Evolutionary conservation across 2,329 filamentous ascomycete genomes (phyloP), one percentile per base, ranked within the genome.

Genomic region (Zymoseptoria ardabiliae): DNA sequence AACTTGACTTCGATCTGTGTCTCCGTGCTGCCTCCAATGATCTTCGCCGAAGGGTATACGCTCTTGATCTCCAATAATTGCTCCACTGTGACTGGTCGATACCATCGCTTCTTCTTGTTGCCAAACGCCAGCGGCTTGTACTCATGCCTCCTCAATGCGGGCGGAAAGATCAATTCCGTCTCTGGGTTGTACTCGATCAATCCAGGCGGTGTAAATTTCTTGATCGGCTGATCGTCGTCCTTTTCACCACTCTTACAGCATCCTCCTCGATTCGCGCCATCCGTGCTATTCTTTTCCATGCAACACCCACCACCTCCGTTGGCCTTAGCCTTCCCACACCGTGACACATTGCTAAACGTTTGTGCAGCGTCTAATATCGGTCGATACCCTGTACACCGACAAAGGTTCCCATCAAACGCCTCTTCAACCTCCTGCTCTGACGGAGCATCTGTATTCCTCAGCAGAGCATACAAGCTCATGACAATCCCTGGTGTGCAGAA

Each of bases 1-100:
- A 99, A 97, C 75, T 96, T 97, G 77, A 95, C 89, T 76, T 99
- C 94, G 61, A 99, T 97, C 75, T 97, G 94, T 0, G 93, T 97
- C 74, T 99, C 94, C 2, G 92, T 96, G 72, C 91, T 96, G 62
- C 94, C 94, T 54, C 91, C 93, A 62, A 99, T 96, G 62, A 99
- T 85, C 75, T 97, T 99, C 4, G 93, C 91, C 23, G 87, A 85
- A 0, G 93, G 93, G 66, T 91, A 87, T 0, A 83, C 85, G 68
- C 81, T 86, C 78, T 97, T 97, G 76, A 99, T 96, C 71, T 96
- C 88, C 17, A 97, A 81, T 17, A 99, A 79, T 71, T 99, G 92
- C 48, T 90, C 81, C 17, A 97, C 72, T 0, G 90, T 97, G 30
- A 91, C 88, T 0, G 94, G 94, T 17, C 94, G 83, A 72, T 91